Conservation (phyloP, 2,329 filamentous ascomycete genomes). For the Fusarium tupiense region DNA sequence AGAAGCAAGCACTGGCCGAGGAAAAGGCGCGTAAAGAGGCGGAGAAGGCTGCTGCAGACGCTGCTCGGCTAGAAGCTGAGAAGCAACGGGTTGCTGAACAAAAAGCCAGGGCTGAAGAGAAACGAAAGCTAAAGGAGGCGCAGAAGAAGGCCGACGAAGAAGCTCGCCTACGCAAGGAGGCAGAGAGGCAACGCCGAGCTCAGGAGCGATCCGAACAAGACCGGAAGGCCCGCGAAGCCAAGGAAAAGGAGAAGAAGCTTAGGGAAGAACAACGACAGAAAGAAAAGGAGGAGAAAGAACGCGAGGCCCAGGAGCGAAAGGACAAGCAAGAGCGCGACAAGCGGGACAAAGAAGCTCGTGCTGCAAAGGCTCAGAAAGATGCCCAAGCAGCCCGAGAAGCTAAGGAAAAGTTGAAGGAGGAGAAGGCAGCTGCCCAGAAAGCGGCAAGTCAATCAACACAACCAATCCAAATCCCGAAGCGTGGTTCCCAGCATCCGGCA, state of each 20-base stretch:
- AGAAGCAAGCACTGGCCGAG: conserved; percentile 89
- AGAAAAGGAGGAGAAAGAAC: conserved; percentile 79
- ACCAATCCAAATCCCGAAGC: conserved; percentile 51
- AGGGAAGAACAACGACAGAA: conserved; percentile 84
- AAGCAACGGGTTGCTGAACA: conserved; percentile 83
- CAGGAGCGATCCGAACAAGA: conserved; percentile 89
- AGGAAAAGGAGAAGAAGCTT: conserved; percentile 80
- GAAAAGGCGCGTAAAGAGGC: conserved; percentile 89
- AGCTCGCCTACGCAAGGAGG: conserved; percentile 84
- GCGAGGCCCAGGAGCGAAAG: conserved; percentile 71
- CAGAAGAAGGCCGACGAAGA: conserved; percentile 92
- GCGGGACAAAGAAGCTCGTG: conserved; percentile 66
- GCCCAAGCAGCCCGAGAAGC: conserved; percentile 59
- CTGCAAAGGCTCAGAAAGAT: conserved; percentile 69
- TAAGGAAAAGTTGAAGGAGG: conserved; percentile 75
- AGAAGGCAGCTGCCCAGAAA: conserved; percentile 51
- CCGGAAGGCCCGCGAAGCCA: conserved; percentile 73
- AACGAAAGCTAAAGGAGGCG: conserved; percentile 88
- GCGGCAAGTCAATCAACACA: conserved; percentile 52
- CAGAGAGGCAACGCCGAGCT: conserved; percentile 79
- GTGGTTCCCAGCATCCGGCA: conserved; percentile 50
- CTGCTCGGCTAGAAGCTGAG: conserved; percentile 78
- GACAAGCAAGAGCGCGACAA: conserved; percentile 72
- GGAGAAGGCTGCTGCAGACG: conserved; percentile 88
- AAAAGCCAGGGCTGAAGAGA: conserved; percentile 85